These are phyloP conservation scores for Calocybe indica DNA, from an alignment of 768 basidiomycete genomes.

Conservation along the genomic window DNA sequence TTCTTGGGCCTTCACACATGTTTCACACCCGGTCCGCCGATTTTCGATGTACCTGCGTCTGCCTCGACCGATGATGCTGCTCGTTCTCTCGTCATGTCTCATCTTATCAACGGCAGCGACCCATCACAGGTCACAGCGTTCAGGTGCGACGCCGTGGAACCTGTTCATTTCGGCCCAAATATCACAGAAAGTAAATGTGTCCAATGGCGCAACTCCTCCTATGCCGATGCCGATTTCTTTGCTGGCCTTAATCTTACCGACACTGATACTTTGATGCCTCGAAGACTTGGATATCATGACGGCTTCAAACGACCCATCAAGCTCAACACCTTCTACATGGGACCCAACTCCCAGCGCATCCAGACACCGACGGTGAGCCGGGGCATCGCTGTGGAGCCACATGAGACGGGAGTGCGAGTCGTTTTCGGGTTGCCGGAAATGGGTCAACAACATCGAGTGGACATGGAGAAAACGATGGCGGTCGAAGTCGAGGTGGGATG, in stretches of 20 bases:
- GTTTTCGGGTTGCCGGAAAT: background rate
- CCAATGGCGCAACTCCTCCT: background rate
- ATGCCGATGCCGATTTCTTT: background rate
- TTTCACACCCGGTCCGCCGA: conserved; percentile 8
- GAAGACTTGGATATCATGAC: background rate
- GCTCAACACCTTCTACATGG: background rate
- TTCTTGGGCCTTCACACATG: conserved; percentile 11
- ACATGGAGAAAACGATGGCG: background rate
- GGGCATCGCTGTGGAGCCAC: background rate
- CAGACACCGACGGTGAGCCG: background rate
- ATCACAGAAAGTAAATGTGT: background rate
- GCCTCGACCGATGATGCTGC: conserved; percentile 9
- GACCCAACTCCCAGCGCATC: background rate
- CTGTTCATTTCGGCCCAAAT: background rate
- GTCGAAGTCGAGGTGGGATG: background rate
- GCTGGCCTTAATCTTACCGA: background rate
- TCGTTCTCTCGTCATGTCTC: background rate
- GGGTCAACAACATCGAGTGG: background rate
- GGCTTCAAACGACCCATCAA: background rate
- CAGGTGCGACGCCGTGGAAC: conserved; percentile 5
- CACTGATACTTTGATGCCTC: background rate
- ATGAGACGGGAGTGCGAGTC: background rate
- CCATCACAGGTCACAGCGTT: conserved; percentile 6
- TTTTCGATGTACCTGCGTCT: conserved; percentile 13
- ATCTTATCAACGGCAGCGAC: conserved; percentile 10